These are phyloP conservation scores for Solanum hybrid DNA, from an alignment of 305 asterid genomes.

Conservation along the genomic window DNA sequence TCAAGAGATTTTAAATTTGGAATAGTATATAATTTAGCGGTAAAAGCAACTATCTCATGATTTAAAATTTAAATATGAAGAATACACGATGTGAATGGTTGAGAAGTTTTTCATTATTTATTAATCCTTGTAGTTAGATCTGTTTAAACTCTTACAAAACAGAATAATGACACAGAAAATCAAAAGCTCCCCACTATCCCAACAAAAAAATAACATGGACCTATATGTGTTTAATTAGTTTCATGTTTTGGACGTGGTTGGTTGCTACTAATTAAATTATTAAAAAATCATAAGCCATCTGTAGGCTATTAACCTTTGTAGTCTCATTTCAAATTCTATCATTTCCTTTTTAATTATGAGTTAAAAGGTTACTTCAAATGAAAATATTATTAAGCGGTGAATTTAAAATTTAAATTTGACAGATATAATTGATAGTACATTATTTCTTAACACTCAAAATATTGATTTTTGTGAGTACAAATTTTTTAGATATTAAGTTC, in stretches of 20 bases:
- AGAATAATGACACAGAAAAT: not conserved
- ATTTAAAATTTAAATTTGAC: not conserved
- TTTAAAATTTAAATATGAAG: not conserved
- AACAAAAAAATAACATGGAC: too few species aligned
- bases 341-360: not conserved
- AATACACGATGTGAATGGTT: not conserved
- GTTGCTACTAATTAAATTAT: not conserved
- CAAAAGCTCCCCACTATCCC: not conserved
- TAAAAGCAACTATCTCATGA: not conserved
- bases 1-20: not conserved
- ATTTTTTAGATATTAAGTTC: not conserved
- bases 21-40: not conserved
- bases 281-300: not conserved
- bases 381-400: too few species aligned
- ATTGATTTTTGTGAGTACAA: accelerated
- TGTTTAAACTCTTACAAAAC: not conserved
- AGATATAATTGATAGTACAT: too few species aligned
- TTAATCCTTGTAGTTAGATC: not conserved
- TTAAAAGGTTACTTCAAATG: too few species aligned
- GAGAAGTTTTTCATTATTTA: not conserved
- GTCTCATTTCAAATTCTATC: not conserved
- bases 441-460: not conserved
- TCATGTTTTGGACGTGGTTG: not conserved
- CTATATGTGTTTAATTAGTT: not conserved
- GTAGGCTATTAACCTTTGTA: not conserved